Evolutionary conservation across 371 early-diverging fungal genomes (phyloP), one percentile per base, ranked within the genome.

Genomic region (Capillidium rhysosporum): DNA sequence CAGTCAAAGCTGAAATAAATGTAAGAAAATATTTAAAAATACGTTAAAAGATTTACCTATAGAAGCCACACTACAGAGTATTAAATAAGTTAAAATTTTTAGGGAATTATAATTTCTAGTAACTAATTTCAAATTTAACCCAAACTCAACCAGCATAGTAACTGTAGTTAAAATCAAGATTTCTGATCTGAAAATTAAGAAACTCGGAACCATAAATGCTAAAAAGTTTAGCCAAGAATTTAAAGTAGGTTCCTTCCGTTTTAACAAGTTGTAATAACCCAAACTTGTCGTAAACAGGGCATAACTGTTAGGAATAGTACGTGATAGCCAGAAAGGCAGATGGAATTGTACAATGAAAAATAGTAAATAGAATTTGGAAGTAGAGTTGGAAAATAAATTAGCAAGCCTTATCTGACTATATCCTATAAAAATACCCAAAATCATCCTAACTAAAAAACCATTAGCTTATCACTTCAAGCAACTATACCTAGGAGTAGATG

Each of bases 331-430:
- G 26, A 53, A 53, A 12, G 38, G 18, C 23, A 53, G 26, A 40
- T 53, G 53, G 41, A 53, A 53, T n/a, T 53, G 53, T 12, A 34
- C 38, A 10, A 51, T 51, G n/a, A 18, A 25, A 20, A 51, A 51
- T 38, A 51, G 39, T 21, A 38, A 20, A 34, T 21, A 51, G 21
- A n/a, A 39, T 12, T 34, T 34, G 34, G 34, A 34, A 12, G 34
- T 34, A 4, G 34, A 34, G 12, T 34, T 34, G 12, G 34, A 34
- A 34, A 34, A 34, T 34, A 34, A 7, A 12, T 34, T 34, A 12
- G 34, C 4, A 12, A 34, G 4, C 12, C 34, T 4, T 4, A 34
- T 34, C 34, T 34, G 34, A 34, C 34, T 34, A 12, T 7, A 34
- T 4, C 34, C 34, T 34, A 34, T 34, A 7, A 34, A 7, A 4